phyloP scores from a whole-genome alignment of 257 asterid genomes.

The Penstemon davidsonii region DNA sequence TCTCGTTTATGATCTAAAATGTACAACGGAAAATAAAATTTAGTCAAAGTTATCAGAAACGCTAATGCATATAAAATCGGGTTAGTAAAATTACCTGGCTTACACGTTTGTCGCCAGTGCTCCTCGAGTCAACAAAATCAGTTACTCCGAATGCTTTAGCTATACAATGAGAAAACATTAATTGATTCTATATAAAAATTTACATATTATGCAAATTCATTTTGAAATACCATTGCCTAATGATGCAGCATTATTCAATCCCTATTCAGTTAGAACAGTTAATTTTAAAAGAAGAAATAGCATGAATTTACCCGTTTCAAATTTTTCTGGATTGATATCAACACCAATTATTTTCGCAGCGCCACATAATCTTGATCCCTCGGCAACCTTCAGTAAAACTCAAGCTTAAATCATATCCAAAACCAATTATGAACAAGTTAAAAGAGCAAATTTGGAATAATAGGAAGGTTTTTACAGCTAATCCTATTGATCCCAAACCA shows the following conservation, averaged over 20 bases:
- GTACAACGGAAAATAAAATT: not conserved
- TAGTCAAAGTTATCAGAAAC: not conserved
- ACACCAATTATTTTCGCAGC: constrained; percentile 71
- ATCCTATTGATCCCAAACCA: constrained; percentile 85
- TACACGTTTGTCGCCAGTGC: constrained; percentile 53
- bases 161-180: constrained; percentile 20
- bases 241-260: not conserved
- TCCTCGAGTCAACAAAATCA: constrained; percentile 64
- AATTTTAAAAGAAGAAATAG: constrained; percentile 3
- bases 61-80: not conserved
- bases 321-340: constrained; percentile 67
- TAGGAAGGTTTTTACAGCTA: constrained; percentile 52
- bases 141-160: constrained; percentile 84
- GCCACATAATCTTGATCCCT: constrained; percentile 79
- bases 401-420: not conserved
- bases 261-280: not conserved
- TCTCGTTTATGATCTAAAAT: constrained; percentile 58
- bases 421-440: not conserved
- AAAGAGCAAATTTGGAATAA: not conserved
- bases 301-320: constrained; percentile 47
- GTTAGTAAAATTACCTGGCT: constrained; percentile 56
- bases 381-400: constrained; percentile 65
- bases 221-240: not conserved
- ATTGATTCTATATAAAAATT: not conserved
- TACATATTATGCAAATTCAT: not conserved